phyloP scores from a whole-genome alignment of 768 basidiomycete species.

The Botryobasidium botryosum region DNA sequence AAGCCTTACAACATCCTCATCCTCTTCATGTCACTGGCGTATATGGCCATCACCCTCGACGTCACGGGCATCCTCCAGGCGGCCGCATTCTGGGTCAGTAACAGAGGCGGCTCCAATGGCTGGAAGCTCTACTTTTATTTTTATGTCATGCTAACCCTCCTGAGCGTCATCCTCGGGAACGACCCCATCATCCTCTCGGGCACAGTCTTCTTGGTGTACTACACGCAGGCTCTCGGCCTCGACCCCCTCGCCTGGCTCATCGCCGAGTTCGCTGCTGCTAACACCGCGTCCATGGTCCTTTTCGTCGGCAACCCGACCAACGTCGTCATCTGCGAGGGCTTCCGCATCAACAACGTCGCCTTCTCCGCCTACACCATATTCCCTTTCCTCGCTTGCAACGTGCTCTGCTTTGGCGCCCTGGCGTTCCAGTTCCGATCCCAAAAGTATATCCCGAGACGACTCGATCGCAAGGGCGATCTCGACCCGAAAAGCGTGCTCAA shows the following conservation, averaged over 20 bases:
- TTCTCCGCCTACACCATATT: conserved; percentile 38
- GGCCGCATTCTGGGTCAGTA: conserved; percentile 79
- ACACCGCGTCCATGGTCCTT: conserved; percentile 31
- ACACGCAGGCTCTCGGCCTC: conserved; percentile 36
- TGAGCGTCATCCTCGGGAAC: conserved; percentile 75
- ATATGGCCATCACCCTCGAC: conserved; percentile 85
- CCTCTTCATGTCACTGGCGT: conserved; percentile 77
- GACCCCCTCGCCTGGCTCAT: conserved; percentile 27
- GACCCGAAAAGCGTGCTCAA: conserved; percentile 42
- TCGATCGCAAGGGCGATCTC: conserved; percentile 20
- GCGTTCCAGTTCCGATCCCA: conserved; percentile 35
- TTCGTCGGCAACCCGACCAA: conserved; percentile 92
- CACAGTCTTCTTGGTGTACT: conserved; percentile 79
- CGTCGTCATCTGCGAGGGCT: conserved; percentile 79
- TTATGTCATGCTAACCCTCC: conserved; percentile 62
- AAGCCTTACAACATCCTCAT: conserved; percentile 88
- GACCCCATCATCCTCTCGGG: conserved; percentile 89
- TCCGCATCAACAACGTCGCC: conserved; percentile 62
- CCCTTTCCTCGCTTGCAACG: conserved; percentile 2
- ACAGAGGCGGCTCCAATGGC: conserved; percentile 59
- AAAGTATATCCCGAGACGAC: conserved; percentile 35
- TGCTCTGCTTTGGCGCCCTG: neutral
- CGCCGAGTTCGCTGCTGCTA: conserved; percentile 25
- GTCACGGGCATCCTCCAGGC: conserved; percentile 73
- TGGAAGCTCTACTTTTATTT: conserved; percentile 60